These are phyloP conservation scores for Termitomyces sp. DNA, from an alignment of 1,284 basidiomycete species.

Conservation along the genomic window DNA sequence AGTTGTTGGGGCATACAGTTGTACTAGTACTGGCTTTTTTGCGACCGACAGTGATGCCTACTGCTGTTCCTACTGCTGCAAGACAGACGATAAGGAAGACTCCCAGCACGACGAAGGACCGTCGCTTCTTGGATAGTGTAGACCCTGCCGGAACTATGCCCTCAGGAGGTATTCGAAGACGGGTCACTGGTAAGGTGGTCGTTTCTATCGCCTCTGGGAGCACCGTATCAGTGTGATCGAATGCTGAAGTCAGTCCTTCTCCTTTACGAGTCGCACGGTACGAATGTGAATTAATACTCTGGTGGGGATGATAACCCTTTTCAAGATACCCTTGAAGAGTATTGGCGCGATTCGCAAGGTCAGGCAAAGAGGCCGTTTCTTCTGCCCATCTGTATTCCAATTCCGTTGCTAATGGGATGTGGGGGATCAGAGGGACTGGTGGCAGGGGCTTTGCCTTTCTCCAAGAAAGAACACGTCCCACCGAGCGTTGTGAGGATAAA, in stretches of 20 bases:
- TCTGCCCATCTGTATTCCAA: conserved; percentile 40
- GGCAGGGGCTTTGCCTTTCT: conserved; percentile 49
- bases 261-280: conserved; percentile 20
- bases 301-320: conserved; percentile 47
- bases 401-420: conserved; percentile 38
- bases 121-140: conserved; percentile 23
- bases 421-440: conserved; percentile 46
- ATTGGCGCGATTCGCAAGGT: conserved; percentile 49
- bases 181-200: background rate
- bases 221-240: conserved; percentile 22
- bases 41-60: conserved; percentile 15
- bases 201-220: background rate
- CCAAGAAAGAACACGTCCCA: conserved; percentile 38
- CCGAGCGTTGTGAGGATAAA: conserved; percentile 35
- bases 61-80: conserved; percentile 20
- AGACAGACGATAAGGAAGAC: conserved; percentile 34
- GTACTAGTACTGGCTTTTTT: conserved; percentile 5
- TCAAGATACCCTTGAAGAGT: conserved; percentile 45
- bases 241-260: conserved; percentile 22
- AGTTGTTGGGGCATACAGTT: conserved; percentile 13
- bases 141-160: background rate
- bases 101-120: conserved; percentile 27
- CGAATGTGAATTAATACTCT: conserved; percentile 32
- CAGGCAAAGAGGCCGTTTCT: conserved; percentile 42
- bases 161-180: background rate